Base-by-base conservation (phyloP, 2,329 filamentous ascomycete species). In the Colletotrichum phormii region DNA sequence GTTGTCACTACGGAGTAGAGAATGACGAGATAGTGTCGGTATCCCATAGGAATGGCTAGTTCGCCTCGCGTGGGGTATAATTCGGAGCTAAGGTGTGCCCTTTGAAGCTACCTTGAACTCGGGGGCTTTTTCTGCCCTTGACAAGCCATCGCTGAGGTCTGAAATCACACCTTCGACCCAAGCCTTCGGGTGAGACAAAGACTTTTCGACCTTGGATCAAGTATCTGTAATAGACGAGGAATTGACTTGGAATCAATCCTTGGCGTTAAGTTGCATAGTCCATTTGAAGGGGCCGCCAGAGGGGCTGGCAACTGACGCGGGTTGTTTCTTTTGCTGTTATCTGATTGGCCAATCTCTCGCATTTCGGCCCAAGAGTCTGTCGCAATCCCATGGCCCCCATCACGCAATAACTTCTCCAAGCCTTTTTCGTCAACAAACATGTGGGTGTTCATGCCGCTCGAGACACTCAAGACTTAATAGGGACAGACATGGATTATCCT, bases 311-410 rank as follows among this genome's bases (percentile, higher is more conserved):
- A 24, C 11, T 31, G 59, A 51, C 37, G 59, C 31, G 31, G 59
- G 64, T 63, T 62, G 67, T 35, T 59, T 58, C 53, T 62, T 54
- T n/a, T 7, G 33, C 29, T 60, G 24, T 26, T 31, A 24, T 64
- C 18, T 64, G 24, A 70, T 74, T 74, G 72, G 74, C 11, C 35
- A 15, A 55, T 58, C 55, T 22, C 12, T 24, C 29, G 5, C 7
- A 33, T 4, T 54, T 55, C 58, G 15, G 35, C 55, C 29, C 15
- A 29, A 46, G 22, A 18, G 11, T 37, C 31, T 75, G 74, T 75
- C 74, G 72, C 66, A 69, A 73, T 75, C 22, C n/a, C 74, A 75
- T 70, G 74, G 65, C 62, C 58, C 29, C 26, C 26, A 71, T 75
- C 68, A 75, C 74, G 74, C 74, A 61, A 75, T 75, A 49, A 33